phyloP scores from a whole-genome alignment of 2,329 filamentous ascomycete species.

The Aureobasidium sp. region DNA sequence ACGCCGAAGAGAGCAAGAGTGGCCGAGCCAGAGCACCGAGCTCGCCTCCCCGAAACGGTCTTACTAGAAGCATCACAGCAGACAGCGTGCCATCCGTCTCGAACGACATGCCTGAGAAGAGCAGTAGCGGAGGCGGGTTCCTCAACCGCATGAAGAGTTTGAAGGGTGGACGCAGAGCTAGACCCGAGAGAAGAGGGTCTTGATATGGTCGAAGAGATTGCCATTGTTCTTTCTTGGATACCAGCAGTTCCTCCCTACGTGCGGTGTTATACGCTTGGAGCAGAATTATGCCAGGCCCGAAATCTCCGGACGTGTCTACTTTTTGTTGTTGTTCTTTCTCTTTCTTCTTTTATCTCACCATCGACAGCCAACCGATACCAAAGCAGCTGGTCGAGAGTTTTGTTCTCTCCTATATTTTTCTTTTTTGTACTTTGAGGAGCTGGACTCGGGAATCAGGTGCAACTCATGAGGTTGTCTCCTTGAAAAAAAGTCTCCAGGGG shows the following conservation, averaged over 20 bases:
- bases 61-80: conserved; percentile 57
- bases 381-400: background rate
- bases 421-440: background rate
- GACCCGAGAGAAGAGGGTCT: conserved; percentile 23
- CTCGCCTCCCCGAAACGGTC: conserved; percentile 47
- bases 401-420: background rate
- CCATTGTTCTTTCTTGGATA: conserved; percentile 7
- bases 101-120: conserved; percentile 18
- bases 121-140: conserved; percentile 48
- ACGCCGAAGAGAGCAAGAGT: conserved; percentile 32
- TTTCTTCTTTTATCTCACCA: background rate
- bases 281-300: background rate
- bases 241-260: background rate
- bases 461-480: background rate
- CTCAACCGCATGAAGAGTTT: conserved; percentile 73
- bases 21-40: conserved; percentile 37
- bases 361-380: conserved; percentile 5
- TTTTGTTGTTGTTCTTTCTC: background rate
- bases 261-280: background rate
- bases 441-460: background rate
- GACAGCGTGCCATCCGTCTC: conserved; percentile 19
- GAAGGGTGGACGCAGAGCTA: conserved; percentile 55
- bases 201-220: background rate
- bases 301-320: background rate
- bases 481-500: background rate